Percentiles rank a stretch among this genome's conserved stretches.
Evolutionary conservation across 768 basidiomycete genomes (phyloP).

Genomic region (Mycena pura): DNA sequence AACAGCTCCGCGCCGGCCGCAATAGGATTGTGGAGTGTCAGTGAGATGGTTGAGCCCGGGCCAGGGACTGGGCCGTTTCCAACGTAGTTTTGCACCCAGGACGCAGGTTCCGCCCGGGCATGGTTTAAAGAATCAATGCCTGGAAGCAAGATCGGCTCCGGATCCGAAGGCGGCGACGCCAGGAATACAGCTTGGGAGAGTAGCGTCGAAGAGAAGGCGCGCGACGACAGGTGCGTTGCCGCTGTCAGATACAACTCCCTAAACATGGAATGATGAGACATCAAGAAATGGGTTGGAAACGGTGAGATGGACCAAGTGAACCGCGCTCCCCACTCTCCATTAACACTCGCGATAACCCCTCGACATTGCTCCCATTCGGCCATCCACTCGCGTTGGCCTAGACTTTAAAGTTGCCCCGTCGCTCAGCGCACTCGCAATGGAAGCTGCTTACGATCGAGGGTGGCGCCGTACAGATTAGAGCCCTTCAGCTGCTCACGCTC

Average conservation of each 20-base stretch:
- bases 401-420: neutral
- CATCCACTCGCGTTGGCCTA: conserved; percentile 56
- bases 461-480: conserved; percentile 83
- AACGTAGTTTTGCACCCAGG: conserved; percentile 70
- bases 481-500: conserved; percentile 77
- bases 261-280: conserved; percentile 8
- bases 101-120: conserved; percentile 76
- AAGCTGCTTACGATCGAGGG: conserved; percentile 56
- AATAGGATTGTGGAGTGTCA: conserved; percentile 60
- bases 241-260: conserved; percentile 80
- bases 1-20: conserved; percentile 63
- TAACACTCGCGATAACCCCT: conserved; percentile 41
- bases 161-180: conserved; percentile 51
- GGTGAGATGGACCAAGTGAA: conserved; percentile 69
- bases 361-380: conserved; percentile 67
- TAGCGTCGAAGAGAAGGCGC: conserved; percentile 89
- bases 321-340: conserved; percentile 49
- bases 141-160: conserved; percentile 84
- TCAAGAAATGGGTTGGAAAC: conserved; percentile 6
- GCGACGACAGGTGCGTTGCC: conserved; percentile 81
- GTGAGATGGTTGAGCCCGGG: conserved; percentile 55
- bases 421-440: neutral
- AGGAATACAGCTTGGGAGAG: conserved; percentile 65
- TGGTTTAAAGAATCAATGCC: conserved; percentile 91
- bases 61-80: conserved; percentile 30